phyloP scores from a whole-genome alignment of 2,329 filamentous ascomycete species.

The Neophaeococcomyces mojaviensis region DNA sequence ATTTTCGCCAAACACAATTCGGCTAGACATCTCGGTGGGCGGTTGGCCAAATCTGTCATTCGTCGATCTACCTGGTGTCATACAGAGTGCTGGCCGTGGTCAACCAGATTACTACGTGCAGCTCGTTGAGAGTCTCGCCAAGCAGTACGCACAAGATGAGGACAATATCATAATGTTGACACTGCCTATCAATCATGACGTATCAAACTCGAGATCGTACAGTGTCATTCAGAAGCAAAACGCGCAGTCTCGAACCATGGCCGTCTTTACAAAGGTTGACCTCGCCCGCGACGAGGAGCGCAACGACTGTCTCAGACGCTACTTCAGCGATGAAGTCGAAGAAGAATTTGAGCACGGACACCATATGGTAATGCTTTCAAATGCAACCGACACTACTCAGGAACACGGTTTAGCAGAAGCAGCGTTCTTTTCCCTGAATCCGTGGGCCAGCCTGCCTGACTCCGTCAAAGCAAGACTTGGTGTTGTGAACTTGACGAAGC shows the following conservation, averaged over 20 bases:
- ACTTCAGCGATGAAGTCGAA: conserved; percentile 46
- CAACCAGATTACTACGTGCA: conserved; percentile 61
- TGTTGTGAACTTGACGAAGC: background rate
- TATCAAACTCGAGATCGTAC: conserved; percentile 66
- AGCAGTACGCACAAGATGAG: conserved; percentile 59
- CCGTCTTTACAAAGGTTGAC: conserved; percentile 81
- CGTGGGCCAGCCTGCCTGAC: background rate
- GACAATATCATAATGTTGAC: conserved; percentile 72
- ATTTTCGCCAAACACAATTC: conserved; percentile 76
- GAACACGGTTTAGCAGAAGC: background rate
- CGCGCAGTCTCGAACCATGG: conserved; percentile 56
- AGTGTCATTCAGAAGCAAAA: conserved; percentile 51
- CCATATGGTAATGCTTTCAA: conserved; percentile 8
- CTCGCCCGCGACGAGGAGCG: conserved; percentile 50
- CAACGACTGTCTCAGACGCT: conserved; percentile 56
- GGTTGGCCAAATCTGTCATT: conserved; percentile 68
- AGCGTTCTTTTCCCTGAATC: conserved; percentile 1
- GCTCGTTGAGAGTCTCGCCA: conserved; percentile 64
- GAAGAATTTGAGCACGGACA: conserved; percentile 5
- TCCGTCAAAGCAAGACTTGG: background rate
- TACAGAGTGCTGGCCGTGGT: conserved; percentile 58
- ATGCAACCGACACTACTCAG: background rate
- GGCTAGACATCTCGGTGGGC: conserved; percentile 66
- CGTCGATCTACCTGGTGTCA: conserved; percentile 78
- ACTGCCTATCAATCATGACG: conserved; percentile 69